Evolutionary conservation across 2,329 filamentous ascomycete genomes (phyloP), one percentile per base, ranked within the genome.

Genomic region (Lizonia empirigonia): DNA sequence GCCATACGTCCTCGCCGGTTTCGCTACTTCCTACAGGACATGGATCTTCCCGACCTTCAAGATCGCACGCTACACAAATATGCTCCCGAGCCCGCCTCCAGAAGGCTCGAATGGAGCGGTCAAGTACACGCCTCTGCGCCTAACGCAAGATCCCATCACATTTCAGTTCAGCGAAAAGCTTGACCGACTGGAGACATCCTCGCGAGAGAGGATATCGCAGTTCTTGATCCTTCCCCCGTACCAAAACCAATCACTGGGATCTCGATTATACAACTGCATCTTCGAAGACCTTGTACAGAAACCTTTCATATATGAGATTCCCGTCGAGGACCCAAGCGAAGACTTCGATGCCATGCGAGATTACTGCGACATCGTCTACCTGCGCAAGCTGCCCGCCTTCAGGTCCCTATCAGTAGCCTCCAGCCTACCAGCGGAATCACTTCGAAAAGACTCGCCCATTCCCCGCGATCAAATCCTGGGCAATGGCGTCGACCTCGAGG

Each of bases 271-370:
- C 78, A 85, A 85, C 53, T 81, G 85, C 39, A 90, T 97, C 60
- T 93, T 91, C 67, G 76, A 82, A 7, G 76, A 85, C 60, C 88
- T 90, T 58, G 80, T 88, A 50, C 79, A 83, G 26, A 83, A 88
- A 49, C 72, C 82, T 0, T 85, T 87, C 53, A 88, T 91, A 7
- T 80, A 85, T 46, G 93, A 97, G 69, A 83, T 99, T 64, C 95
- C 92, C 0, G 87, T 99, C 5, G 94, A 99, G 75, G 93, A 97
- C 55, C 95, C 94, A 0, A 97, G 90, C 65, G 89, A 93, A 68
- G 85, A 82, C 1, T 95, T 95, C 62, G 89, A 94, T 65, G 85
- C 90, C 52, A 78, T 95, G 63, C 84, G 90, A 59, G 90, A 94
- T 67, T 78, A 87, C 42, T 86, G 85, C 62, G 90, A 95, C 64